These are phyloP conservation scores for Phytophthora podocarpi DNA, from an alignment of 352 stramenopile species.

Conservation along the genomic window DNA sequence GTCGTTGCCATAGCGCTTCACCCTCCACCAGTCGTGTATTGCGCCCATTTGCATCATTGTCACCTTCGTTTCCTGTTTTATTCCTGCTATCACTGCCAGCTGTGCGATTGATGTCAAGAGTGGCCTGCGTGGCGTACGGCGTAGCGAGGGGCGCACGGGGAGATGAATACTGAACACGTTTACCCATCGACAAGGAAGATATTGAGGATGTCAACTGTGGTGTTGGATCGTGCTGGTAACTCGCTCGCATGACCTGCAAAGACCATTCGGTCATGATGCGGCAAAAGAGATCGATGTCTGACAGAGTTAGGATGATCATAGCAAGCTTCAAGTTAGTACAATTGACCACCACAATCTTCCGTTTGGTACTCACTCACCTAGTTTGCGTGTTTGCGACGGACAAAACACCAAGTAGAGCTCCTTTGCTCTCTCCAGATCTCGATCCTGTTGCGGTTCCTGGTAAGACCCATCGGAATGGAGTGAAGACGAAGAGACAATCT, in stretches of 20 bases:
- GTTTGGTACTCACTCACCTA: too few species aligned
- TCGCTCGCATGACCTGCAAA: conserved; percentile 55
- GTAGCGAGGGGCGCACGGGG: conserved; percentile 40
- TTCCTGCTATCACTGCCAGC: neutral
- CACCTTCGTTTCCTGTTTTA: neutral
- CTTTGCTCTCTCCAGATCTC: conserved; percentile 36
- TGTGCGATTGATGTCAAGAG: conserved; percentile 8
- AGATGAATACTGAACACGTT: conserved; percentile 26
- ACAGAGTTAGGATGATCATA: too few species aligned
- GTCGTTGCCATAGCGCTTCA: conserved; percentile 61
- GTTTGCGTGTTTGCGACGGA: conserved; percentile 63
- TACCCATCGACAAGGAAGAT: conserved; percentile 23
- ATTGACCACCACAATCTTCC: too few species aligned
- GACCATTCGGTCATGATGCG: conserved; percentile 85
- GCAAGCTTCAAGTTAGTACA: too few species aligned
- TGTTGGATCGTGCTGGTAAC: conserved; percentile 36
- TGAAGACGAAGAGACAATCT: conserved; percentile 41
- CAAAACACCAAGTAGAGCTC: conserved; percentile 80
- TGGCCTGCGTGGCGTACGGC: conserved; percentile 54
- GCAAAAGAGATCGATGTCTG: conserved; percentile 82
- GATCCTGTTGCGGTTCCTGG: conserved; percentile 11
- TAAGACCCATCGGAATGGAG: neutral
- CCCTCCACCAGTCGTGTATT: conserved; percentile 38
- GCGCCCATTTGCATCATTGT: conserved; percentile 3
- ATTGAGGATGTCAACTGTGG: conserved; percentile 22